Evolutionary conservation across 805 yeast genomes (phyloP).

Genomic region (Schwanniomyces occidentalis): DNA sequence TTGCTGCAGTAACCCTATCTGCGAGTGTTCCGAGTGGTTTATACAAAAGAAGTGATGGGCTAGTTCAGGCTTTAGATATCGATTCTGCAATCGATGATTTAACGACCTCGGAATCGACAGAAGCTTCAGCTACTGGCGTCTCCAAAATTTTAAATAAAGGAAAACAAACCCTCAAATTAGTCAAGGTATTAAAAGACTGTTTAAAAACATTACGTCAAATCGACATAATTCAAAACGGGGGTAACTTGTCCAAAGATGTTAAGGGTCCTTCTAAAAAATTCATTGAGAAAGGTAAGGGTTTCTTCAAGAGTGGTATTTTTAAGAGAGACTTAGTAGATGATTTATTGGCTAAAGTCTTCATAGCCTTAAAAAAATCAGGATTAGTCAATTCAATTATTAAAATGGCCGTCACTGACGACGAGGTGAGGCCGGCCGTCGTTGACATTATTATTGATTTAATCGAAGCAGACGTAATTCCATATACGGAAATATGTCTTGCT

Average conservation of each 20-base stretch:
- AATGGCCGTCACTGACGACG: conserved; percentile 28
- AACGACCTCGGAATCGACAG: no score
- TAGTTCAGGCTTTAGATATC: neutral
- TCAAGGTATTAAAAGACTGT: conserved; percentile 3
- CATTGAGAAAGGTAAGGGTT: conserved; percentile 8
- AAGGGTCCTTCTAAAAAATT: conserved; percentile 4
- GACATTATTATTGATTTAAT: conserved; percentile 25
- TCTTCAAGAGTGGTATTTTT: conserved; percentile 7
- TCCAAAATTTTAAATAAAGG: conserved; percentile 2
- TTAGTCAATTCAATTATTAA: conserved; percentile 26
- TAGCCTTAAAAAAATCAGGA: conserved; percentile 28
- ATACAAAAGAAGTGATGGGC: neutral
- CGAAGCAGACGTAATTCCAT: conserved; percentile 31
- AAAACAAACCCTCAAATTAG: neutral
- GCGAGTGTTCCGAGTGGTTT: neutral
- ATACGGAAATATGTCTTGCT: conserved; percentile 29
- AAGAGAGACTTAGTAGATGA: conserved; percentile 14
- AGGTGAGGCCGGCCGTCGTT: conserved; percentile 23
- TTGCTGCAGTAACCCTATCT: neutral
- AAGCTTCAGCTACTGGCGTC: no score
- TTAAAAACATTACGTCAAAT: conserved; percentile 3
- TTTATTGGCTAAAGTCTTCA: conserved; percentile 22
- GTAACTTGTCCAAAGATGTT: no score
- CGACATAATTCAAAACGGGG: neutral
- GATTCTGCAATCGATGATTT: no score